These are phyloP conservation scores for Zopfia rhizophila DNA, from an alignment of 2,329 filamentous ascomycete species.

Conservation along the genomic window DNA sequence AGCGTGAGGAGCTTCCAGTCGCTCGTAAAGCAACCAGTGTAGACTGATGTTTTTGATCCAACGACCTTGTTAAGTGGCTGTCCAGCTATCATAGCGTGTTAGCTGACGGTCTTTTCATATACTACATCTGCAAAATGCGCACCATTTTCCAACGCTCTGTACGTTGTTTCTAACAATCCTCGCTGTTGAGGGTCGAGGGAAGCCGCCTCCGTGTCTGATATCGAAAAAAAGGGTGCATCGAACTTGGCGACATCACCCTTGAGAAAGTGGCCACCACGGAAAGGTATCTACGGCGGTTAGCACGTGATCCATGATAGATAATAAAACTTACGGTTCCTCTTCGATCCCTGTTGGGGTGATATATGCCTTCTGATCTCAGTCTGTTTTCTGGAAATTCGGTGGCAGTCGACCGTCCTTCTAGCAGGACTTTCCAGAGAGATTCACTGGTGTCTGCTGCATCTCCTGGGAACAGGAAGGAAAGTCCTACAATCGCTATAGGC, in stretches of 20 bases:
- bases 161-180: conserved; percentile 36
- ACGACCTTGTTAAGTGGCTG: conserved; percentile 6
- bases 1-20: conserved; percentile 2
- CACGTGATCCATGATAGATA: no score
- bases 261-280: conserved; percentile 29
- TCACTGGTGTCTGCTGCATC: conserved; percentile 7
- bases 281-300: conserved; percentile 7
- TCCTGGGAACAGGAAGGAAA: conserved; percentile 20
- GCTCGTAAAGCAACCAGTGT: conserved; percentile 4
- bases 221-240: conserved; percentile 36
- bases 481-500: conserved; percentile 20
- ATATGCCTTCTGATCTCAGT: conserved; percentile 27
- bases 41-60: conserved; percentile 10
- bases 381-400: conserved; percentile 29
- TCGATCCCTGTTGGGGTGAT: no score
- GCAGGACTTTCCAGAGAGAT: conserved; percentile 20
- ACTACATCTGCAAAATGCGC: no score
- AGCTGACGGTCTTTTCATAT: no score
- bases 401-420: conserved; percentile 23
- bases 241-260: conserved; percentile 28
- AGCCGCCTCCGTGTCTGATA: conserved; percentile 29
- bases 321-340: no score
- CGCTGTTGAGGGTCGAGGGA: conserved; percentile 41
- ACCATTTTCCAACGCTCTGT: conserved; percentile 42
- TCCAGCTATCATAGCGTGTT: no score